Percentiles rank a stretch among this genome's conserved stretches.
These are phyloP conservation scores for Microbotryum scabiosae DNA, from an alignment of 1,284 basidiomycete genomes.

Conservation along the genomic window DNA sequence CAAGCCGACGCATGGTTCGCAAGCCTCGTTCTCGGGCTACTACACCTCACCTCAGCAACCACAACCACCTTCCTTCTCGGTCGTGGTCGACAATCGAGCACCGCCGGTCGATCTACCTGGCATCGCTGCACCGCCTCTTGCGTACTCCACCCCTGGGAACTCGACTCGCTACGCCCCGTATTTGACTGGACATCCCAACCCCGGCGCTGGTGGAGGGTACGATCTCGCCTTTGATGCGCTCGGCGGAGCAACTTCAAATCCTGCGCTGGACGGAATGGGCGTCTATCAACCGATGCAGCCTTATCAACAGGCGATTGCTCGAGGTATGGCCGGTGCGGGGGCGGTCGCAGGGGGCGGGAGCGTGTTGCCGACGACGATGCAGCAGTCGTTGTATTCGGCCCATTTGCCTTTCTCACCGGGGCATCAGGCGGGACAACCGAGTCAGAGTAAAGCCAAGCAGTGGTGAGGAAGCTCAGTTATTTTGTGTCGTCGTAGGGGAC, in stretches of 20 bases:
- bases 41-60: slow-evolving; percentile 15
- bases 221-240: slow-evolving; percentile 1
- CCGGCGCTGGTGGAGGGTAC: not conserved
- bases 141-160: slow-evolving; percentile 1
- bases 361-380: too few species aligned
- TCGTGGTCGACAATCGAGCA: slow-evolving; percentile 22
- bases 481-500: too few species aligned
- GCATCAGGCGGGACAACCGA: too few species aligned
- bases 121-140: slow-evolving; percentile 5
- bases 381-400: too few species aligned
- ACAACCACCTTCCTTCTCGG: slow-evolving; percentile 15
- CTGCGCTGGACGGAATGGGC: not conserved
- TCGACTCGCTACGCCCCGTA: slow-evolving; percentile 1
- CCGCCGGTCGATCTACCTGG: not conserved
- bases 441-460: too few species aligned
- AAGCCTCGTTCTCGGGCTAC: slow-evolving; percentile 3
- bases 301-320: not conserved
- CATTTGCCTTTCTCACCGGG: too few species aligned
- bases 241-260: not conserved
- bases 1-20: slow-evolving; percentile 7
- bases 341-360: too few species aligned
- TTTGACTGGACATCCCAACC: not conserved
- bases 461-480: too few species aligned
- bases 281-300: slow-evolving; percentile 10
- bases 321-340: too few species aligned